Base-by-base conservation (phyloP, 192 early-diverging fungal species). In the Coemansia sp. region DNA sequence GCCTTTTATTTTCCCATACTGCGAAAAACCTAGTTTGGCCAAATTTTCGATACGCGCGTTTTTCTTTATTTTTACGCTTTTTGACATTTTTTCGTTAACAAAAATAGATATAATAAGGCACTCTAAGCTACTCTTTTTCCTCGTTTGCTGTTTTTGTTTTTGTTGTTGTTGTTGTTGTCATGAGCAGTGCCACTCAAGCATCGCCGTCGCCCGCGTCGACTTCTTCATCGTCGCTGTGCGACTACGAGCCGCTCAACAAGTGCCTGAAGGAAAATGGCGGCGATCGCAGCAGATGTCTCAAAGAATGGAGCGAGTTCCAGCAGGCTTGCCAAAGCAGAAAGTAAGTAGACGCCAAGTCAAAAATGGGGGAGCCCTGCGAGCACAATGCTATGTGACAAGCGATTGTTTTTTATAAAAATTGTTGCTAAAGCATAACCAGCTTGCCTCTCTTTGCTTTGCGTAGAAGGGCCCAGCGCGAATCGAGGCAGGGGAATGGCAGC, bases 251-350 rank as follows among this genome's bases (percentile, higher is more conserved):
- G n/a, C 76, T 89, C 3, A 72, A 86, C 39, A 61, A 69, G 51
- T 89, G 87, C 48, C 65, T 89, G 1, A 61, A 78, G 52, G 60
- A 63, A 20, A 81, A 87, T 67, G 75, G 77, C 34, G 85, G 85
- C 51, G 83, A 89, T 52, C 75, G 80, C 24, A 74, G 71, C 30
- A 85, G 85, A 67, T 89, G 87, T 42, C 18, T 69, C 24, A 79
- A 84, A 49, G 87, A 89, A 72, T 85, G 85, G 85, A 69, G 80
- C 32, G 87, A 80, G 39, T 89, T 89, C 60, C 77, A 82, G 51
- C 59, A 62, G 2, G 78, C 82, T 14, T 89, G 87, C 59, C 69
- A 75, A 34, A 65, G 65, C 39, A 83, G 77, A 66, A 82, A 64
- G 81, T 71, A 71, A 61, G 68, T 42, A 16, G 5, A 2, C 11